These are phyloP conservation scores for Macrophomina tecta DNA, from an alignment of 2,329 filamentous ascomycete genomes.

Conservation along the genomic window DNA sequence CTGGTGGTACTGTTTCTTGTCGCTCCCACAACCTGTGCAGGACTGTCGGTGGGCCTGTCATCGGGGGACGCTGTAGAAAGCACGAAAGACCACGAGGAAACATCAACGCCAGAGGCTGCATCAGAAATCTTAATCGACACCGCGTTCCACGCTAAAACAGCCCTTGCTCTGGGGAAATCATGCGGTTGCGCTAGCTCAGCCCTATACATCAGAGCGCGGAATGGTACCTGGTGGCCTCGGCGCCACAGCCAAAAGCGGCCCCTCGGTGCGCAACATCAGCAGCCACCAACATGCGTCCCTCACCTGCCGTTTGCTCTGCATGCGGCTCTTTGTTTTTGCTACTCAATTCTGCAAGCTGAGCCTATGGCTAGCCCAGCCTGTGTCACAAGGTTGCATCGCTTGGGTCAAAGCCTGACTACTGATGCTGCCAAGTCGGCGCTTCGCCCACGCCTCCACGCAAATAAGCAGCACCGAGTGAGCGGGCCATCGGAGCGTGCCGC, in stretches of 20 bases:
- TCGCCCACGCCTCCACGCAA: neutral
- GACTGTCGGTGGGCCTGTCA: too few relatives aligned
- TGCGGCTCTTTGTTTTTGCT: conserved; percentile 4
- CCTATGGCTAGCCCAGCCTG: neutral
- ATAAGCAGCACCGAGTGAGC: neutral
- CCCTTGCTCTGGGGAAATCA: neutral
- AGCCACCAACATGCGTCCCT: neutral
- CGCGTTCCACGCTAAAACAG: neutral
- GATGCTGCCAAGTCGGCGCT: neutral
- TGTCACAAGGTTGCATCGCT: neutral
- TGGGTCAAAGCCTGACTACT: neutral
- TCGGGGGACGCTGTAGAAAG: too few relatives aligned
- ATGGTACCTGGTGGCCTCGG: conserved; percentile 4
- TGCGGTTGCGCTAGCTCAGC: neutral
- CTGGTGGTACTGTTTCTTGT: neutral
- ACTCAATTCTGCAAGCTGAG: neutral
- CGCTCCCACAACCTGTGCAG: too few relatives aligned
- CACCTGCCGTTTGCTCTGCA: neutral
- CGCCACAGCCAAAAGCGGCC: neutral
- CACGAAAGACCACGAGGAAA: too few relatives aligned
- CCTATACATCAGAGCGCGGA: conserved; percentile 2
- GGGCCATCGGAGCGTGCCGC: neutral
- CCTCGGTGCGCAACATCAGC: conserved; percentile 3
- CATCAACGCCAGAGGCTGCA: too few relatives aligned
- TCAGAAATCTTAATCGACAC: too few relatives aligned